Base-by-base conservation (phyloP, 225 moss, liverwort and hornwort genomes). In the Neckera pumila region DNA sequence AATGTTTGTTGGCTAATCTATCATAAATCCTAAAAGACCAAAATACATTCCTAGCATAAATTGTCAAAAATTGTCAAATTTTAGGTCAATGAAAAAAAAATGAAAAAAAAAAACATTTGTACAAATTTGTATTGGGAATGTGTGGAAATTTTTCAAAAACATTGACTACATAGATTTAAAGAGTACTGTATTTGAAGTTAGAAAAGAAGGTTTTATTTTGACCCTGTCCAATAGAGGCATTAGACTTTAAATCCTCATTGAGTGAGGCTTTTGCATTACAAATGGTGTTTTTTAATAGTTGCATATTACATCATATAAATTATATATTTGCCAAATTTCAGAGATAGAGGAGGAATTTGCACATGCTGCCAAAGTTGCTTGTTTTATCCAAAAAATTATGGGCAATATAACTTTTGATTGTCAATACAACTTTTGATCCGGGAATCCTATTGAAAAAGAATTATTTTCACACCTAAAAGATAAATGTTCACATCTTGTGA, bases 11-110 rank as follows among this genome's bases (percentile, higher is more conserved):
- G 33, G 49, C 11, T 4, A 49, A 31, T 49, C 12, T 12, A 47
- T 3, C 0, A 0, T 4, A 19, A 47, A 12, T 0, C 0, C 4
- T 4, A 19, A 74, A 47, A 0, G 11, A 19, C 0, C 2, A 0
- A 0, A 74, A 74, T 0, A 4, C 7, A 31, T 20, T 76, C 51
- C 0, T 12, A 0, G 7, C 0, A 49, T 20, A 49, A 19, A 31
- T 19, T 33, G 11, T 75, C 1, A 33, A 49, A 51, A 31, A 2
- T 11, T 30, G 1, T 3, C 49, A 31, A 11, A 30, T 49, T 20
- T 19, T 7, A 12, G 2, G 20, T 31, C 5, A 49, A 20, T 19
- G 7, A 51, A 3, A 47, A 75, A 20, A 33, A 31, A 30, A 6
- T 25, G 14, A 4, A 9, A 42, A 23, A 14, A 40, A 71, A 5